Evolutionary conservation across 2,329 filamentous ascomycete genomes (phyloP).

Genomic region (Talaromyces amestolkiae): DNA sequence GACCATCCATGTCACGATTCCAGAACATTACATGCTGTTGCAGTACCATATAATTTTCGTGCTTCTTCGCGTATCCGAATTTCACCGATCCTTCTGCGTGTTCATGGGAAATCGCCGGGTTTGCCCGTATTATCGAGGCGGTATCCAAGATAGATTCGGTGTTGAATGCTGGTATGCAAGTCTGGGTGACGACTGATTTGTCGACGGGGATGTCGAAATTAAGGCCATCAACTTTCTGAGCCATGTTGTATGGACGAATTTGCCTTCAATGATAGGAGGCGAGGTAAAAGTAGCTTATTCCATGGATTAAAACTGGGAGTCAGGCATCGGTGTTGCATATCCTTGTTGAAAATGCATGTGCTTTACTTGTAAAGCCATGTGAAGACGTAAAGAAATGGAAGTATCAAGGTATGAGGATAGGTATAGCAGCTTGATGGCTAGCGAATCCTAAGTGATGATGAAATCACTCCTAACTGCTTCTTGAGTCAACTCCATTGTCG

Average conservation of each 20-base stretch:
- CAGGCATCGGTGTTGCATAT: not conserved
- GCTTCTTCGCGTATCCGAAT: not conserved
- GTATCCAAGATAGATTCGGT: not conserved
- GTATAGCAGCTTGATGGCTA: too few relatives aligned
- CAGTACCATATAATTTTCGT: conserved; percentile 28
- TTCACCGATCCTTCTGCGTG: not conserved
- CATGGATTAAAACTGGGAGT: not conserved
- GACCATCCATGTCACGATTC: conserved; percentile 42
- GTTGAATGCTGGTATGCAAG: not conserved
- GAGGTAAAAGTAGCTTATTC: not conserved
- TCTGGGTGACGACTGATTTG: not conserved
- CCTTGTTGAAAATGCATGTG: too few relatives aligned
- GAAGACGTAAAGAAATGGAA: too few relatives aligned
- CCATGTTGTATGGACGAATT: not conserved
- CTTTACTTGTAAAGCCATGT: too few relatives aligned
- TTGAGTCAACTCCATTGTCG: not conserved
- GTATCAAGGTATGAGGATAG: too few relatives aligned
- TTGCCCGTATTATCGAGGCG: not conserved
- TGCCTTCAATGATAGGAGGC: not conserved
- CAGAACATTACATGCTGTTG: conserved; percentile 47
- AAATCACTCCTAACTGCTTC: not conserved
- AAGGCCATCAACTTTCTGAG: not conserved
- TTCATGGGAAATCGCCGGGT: not conserved
- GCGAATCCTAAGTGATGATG: not conserved
- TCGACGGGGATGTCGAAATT: not conserved